phyloP scores from a whole-genome alignment of 768 basidiomycete species.

The Boletus vinaceobasis region DNA sequence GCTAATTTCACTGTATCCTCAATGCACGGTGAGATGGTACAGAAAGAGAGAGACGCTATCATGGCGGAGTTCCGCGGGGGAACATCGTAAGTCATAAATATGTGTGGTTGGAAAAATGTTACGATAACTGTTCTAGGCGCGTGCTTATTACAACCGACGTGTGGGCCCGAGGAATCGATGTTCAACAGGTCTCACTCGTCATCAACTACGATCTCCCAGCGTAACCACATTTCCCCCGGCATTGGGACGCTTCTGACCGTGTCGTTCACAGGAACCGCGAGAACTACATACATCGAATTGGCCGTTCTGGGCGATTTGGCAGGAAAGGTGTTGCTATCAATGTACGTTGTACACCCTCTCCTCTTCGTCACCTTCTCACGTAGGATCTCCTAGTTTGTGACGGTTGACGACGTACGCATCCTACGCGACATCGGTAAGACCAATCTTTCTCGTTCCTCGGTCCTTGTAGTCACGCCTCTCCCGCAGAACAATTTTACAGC shows the following conservation, averaged over 20 bases:
- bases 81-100: constrained; percentile 61
- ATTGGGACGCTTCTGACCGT: constrained; percentile 12
- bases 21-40: constrained; percentile 96
- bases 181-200: constrained; percentile 95
- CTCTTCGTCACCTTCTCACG: constrained; percentile 14
- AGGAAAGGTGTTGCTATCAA: constrained; percentile 99
- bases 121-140: constrained; percentile 48
- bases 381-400: constrained; percentile 64
- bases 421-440: constrained; percentile 90
- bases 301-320: constrained; percentile 98
- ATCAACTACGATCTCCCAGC: constrained; percentile 96
- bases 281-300: constrained; percentile 99
- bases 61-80: constrained; percentile 96
- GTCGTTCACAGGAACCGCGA: constrained; percentile 72
- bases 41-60: constrained; percentile 92
- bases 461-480: constrained; percentile 9
- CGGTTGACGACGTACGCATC: constrained; percentile 93
- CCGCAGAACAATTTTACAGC: constrained; percentile 90
- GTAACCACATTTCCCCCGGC: constrained; percentile 42
- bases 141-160: constrained; percentile 96
- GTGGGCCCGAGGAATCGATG: constrained; percentile 98
- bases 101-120: constrained; percentile 3
- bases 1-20: constrained; percentile 98
- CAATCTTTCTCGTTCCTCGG: neutral
- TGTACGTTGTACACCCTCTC: constrained; percentile 45